Evolutionary conservation across 345 rosid genomes (phyloP).

Genomic region (Eucalyptus shirleyi): DNA sequence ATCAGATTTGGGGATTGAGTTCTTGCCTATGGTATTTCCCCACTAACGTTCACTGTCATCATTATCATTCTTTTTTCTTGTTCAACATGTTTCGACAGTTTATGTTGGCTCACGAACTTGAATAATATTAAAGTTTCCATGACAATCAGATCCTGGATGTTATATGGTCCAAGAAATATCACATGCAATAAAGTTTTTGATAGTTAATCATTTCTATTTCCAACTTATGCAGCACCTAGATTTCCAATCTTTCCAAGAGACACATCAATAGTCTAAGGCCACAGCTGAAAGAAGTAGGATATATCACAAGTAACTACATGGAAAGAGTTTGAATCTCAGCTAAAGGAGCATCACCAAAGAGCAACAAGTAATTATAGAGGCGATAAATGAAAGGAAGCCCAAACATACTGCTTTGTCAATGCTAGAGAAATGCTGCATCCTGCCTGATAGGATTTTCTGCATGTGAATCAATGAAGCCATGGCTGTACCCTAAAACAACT

Average conservation of each 20-base stretch:
- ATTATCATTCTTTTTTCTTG: background rate
- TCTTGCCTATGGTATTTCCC: background rate
- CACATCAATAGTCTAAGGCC: background rate
- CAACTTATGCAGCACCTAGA: background rate
- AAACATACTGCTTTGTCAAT: conserved; percentile 71
- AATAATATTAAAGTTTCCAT: background rate
- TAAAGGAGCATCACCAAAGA: background rate
- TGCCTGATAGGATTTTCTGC: conserved; percentile 80
- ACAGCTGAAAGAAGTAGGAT: background rate
- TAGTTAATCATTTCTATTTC: background rate
- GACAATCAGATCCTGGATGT: background rate
- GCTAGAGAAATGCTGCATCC: conserved; percentile 84
- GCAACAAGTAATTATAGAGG: background rate
- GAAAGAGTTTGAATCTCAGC: background rate
- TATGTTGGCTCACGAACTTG: background rate
- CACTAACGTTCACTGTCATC: background rate
- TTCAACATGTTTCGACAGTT: background rate
- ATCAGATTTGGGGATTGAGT: background rate
- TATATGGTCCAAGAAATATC: background rate
- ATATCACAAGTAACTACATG: background rate
- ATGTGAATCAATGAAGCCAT: conserved; percentile 85
- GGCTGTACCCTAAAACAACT: conserved; percentile 74
- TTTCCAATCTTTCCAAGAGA: background rate
- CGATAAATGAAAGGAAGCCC: background rate
- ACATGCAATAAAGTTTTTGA: background rate